A percentile compares a stretch with the other conserved stretches of the same genome.
Evolutionary conservation across 257 asterid species (phyloP).

Genomic region (Solanum raphanifolium): DNA sequence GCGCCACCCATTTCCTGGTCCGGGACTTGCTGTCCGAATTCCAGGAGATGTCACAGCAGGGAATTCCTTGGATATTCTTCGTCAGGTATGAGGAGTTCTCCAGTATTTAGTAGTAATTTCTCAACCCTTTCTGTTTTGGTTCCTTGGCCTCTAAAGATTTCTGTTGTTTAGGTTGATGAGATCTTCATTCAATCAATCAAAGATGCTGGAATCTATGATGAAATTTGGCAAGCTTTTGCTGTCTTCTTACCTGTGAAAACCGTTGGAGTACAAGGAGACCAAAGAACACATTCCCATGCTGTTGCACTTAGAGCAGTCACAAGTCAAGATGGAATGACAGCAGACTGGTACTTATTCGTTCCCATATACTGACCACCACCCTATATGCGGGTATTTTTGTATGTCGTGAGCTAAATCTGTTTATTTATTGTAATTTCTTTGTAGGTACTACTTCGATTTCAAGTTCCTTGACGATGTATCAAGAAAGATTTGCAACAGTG

Average conservation of each 20-base stretch:
- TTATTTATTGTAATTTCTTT: not conserved
- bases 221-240: slow-evolving; percentile 98
- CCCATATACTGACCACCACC: not conserved
- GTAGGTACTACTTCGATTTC: slow-evolving; percentile 81
- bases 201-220: slow-evolving; percentile 86
- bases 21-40: slow-evolving; percentile 87
- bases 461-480: slow-evolving; percentile 79
- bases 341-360: slow-evolving; percentile 59
- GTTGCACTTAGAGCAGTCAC: slow-evolving; percentile 93
- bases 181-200: slow-evolving; percentile 83
- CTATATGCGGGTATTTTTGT: not conserved
- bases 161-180: slow-evolving; percentile 69
- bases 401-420: not conserved
- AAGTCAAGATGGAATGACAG: slow-evolving; percentile 99
- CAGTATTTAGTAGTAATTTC: not conserved
- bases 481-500: slow-evolving; percentile 85
- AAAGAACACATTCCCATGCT: slow-evolving; percentile 87
- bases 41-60: slow-evolving; percentile 88
- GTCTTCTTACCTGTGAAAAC: slow-evolving; percentile 85
- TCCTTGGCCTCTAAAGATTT: not conserved
- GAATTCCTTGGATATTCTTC: slow-evolving; percentile 68
- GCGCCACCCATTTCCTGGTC: slow-evolving; percentile 97
- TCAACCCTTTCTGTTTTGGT: not conserved
- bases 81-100: slow-evolving; percentile 40
- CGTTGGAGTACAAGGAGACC: slow-evolving; percentile 99